Conservation (phyloP, 2,329 filamentous ascomycete genomes). For the Scedosporium aurantiacum region DNA sequence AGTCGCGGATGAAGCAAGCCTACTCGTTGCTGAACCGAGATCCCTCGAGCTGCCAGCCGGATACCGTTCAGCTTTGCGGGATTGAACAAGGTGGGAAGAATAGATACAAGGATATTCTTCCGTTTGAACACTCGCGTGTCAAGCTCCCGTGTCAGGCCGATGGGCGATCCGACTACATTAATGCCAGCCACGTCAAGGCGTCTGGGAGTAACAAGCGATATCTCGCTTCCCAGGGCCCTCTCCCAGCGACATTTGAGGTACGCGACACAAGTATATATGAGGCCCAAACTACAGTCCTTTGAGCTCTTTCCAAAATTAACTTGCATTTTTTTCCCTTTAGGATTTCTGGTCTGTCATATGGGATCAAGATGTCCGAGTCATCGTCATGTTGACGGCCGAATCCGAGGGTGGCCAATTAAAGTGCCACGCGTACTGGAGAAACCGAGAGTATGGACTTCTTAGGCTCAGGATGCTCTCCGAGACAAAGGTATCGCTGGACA, state of each 20-base stretch:
- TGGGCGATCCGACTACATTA: conserved; percentile 83
- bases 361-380: conserved; percentile 90
- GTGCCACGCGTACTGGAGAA: conserved; percentile 88
- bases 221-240: conserved; percentile 88
- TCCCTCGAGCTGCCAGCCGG: conserved; percentile 13
- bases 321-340: conserved; percentile 28
- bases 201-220: conserved; percentile 80
- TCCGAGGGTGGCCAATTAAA: conserved; percentile 88
- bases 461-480: conserved; percentile 70
- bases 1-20: conserved; percentile 83
- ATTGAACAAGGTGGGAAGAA: conserved; percentile 95
- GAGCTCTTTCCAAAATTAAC: background rate
- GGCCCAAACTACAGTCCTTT: background rate
- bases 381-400: conserved; percentile 95
- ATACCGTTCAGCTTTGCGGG: conserved; percentile 65
- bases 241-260: conserved; percentile 85
- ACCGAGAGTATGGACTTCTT: conserved; percentile 65
- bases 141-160: conserved; percentile 57
- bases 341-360: conserved; percentile 98
- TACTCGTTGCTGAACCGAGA: conserved; percentile 39
- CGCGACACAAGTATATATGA: conserved; percentile 20
- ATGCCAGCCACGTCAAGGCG: conserved; percentile 77
- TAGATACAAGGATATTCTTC: conserved; percentile 94
- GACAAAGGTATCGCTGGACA: conserved; percentile 68
- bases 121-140: conserved; percentile 88